Evolutionary conservation across 441 rosid genomes (phyloP).

Genomic region (Capsella rubella): DNA sequence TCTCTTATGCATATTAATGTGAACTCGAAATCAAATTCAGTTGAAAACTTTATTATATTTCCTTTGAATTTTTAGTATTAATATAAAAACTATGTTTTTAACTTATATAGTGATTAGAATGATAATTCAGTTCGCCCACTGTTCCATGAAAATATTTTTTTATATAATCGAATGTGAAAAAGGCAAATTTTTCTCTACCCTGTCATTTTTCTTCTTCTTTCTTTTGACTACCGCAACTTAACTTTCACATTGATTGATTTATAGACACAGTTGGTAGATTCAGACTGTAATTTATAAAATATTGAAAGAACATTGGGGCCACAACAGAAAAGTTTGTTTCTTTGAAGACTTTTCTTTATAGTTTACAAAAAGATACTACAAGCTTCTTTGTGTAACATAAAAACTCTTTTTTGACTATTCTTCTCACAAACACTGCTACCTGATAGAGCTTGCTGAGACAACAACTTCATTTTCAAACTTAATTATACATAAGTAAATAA

Average conservation of each 20-base stretch:
- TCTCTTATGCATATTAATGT: too few relatives aligned
- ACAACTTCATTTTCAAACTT: background rate
- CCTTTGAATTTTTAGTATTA: too few relatives aligned
- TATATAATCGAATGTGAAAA: constrained; percentile 1
- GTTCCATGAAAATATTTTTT: background rate
- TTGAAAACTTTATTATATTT: too few relatives aligned
- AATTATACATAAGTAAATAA: background rate
- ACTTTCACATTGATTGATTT: constrained; percentile 24
- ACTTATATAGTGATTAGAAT: background rate
- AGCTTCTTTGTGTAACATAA: background rate
- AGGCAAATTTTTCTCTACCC: background rate
- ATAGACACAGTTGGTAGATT: constrained; percentile 1
- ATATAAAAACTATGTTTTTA: too few relatives aligned
- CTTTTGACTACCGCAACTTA: background rate
- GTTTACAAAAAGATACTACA: background rate
- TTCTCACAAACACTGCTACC: constrained; percentile 11
- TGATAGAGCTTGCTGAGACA: background rate
- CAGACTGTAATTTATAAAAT: constrained; percentile 5
- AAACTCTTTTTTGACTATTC: background rate
- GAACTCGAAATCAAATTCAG: too few relatives aligned
- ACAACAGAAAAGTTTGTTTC: constrained; percentile 9
- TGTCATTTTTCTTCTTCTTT: background rate
- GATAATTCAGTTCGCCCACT: background rate
- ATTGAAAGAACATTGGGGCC: constrained; percentile 12
- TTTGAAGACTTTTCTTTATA: constrained; percentile 8